Evolutionary conservation across 768 basidiomycete genomes (phyloP), one percentile per base, ranked within the genome.

Genomic region (Xanthoconium purpureum): DNA sequence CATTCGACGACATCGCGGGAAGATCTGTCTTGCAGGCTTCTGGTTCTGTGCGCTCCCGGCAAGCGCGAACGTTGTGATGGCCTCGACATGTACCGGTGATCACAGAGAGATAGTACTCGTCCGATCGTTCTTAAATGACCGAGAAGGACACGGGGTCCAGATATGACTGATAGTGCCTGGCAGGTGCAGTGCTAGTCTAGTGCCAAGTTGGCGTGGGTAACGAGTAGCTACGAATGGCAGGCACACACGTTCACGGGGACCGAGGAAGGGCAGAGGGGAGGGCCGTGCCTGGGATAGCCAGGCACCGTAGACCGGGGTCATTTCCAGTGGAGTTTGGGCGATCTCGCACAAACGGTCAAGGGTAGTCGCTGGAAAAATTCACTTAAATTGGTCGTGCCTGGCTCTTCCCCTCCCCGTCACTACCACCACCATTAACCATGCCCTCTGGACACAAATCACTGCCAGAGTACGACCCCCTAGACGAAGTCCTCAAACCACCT

Each of bases 401-500:
- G 15, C 44, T 51, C 62, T 49, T 32, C 47, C 43, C 46, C 56
- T 50, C 58, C 18, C 20, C 37, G 40, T 17, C 50, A n/a, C 45
- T 43, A 15, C 54, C 47, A 60, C 60, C 53, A 48, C 40, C 42
- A 72, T 61, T 39, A 71, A 45, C 58, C 42, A 71, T 71, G 70
- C 61, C 62, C 53, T 18, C 63, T 14, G 59, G 48, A 44, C 54
- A n/a, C 52, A 71, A 58, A 35, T 11, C 55, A 15, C 35, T 47
- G 7, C 7, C 43, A 0, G 71, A 71, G 24, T 58, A 55, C 67
- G 88, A 89, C 74, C 88, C 88, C 28, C 78, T 91, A 63, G 82
- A 87, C 66, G 77, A 79, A 54, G 77, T 77, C 39, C 80, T 90
- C 55, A 76, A 74, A 35, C 89, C 89, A 4, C 89, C 89, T 9